Base-by-base conservation (phyloP, 2,329 filamentous ascomycete genomes). In the Trematosphaeria pertusa region DNA sequence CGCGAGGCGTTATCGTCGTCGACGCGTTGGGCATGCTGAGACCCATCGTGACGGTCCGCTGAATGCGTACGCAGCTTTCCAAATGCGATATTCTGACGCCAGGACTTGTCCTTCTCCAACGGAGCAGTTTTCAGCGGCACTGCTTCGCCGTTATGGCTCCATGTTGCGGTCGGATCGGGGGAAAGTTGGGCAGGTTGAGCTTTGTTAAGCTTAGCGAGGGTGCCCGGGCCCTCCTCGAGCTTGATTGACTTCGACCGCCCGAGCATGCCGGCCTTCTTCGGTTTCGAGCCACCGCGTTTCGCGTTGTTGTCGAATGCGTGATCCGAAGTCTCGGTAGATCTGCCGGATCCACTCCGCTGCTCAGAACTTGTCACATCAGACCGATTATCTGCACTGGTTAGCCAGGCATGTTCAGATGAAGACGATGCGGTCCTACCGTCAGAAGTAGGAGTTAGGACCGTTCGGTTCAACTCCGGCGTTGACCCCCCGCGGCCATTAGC, bases 81-180 rank as follows among this genome's bases (percentile, higher is more conserved):
- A 21, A 87, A 83, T 52, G 71, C 73, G 77, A 89, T 86, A 75
- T 87, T 86, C 34, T 87, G 82, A 57, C 83, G 82, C 60, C 87
- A 85, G 3, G 85, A 80, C 58, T 86, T 82, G 46, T 91, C 89
- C 59, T 84, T 81, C 28, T 84, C 81, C 24, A 85, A 70, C 1
- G 87, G 84, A 8, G 88, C 83, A 1, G 86, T 86, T 65, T 81
- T 86, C 41, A 85, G 74, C 12, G 78, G 75, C 20, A 74, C 72
- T 8, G 71, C 71, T 20, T 73, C 67, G 21, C 73, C 70, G 31
- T 62, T 64, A 17, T 54, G 60, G 35, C 59, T 58, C 64, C 61
- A 70, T n/a, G 61, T 58, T n/a, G 61, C 49, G 26, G 54, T 50
- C 24, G 59, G 38, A 9, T 67, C 63, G 6, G 65, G 62, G 18